Base-by-base conservation (phyloP, 495 filamentous ascomycete genomes). In the Penicillium tannophilum region DNA sequence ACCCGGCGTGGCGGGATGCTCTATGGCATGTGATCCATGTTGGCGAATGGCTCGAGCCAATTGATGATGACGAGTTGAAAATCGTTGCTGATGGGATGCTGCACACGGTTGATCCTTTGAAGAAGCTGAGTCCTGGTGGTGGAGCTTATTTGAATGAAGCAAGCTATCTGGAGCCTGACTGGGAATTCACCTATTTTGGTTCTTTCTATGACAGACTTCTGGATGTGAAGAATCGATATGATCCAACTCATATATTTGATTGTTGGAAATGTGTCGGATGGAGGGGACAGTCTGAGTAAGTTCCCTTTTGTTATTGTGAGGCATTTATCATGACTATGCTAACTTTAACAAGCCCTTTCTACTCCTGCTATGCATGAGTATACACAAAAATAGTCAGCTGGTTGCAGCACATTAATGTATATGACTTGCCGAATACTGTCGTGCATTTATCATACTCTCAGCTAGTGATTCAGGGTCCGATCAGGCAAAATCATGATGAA, bases 181-280 rank as follows among this genome's bases (percentile, higher is more conserved):
- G 81, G 72, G 79, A 83, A 35, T 66, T 76, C 49, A 79, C 79
- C 0, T 88, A 83, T 65, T 88, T 76, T 48, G 85, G 84, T 0
- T 48, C 43, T n/a, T 64, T 81, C 24, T 86, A 86, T 63, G 62
- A 59, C 11, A 63, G 71, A 17, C 66, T 85, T 54, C 59, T 76
- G 6, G 43, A 59, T 36, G 66, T 84, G 28, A 84, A 85, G 75
- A 62, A 73, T 35, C 69, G 74, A 58, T 78, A 74, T 50, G 84
- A 86, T 67, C 83, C 84, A 11, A 74, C 68, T 45, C 75, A 76
- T 2, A 7, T 84, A 41, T 79, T 84, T 43, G 61, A 63, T 51
- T 67, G 64, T 43, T 63, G 52, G 45, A 63, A 61, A 26, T 63
- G 64, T 53, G 61, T 67, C 53, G 64, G 64, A 12, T 67, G 64